Evolutionary conservation across 148 eudicot species (phyloP), one percentile per base, ranked within the genome.

Genomic region (Rhododendron molle): DNA sequence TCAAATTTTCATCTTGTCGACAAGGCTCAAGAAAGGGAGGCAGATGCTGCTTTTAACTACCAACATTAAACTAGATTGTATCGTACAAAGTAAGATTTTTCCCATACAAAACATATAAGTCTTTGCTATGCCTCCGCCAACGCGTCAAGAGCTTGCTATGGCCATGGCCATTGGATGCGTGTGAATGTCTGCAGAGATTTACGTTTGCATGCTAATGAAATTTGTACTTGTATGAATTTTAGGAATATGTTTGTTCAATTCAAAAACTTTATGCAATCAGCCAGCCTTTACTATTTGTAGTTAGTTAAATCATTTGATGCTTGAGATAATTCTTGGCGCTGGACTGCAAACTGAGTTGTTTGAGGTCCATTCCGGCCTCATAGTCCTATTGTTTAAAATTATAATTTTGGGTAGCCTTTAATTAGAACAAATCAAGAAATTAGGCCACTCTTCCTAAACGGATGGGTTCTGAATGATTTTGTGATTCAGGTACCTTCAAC

Each of bases 401-500:
- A 34, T 46, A 26, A 26, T 67, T 13, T 82, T 10, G 21, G 47
- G 21, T 32, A 60, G 11, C 54, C 46, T 43, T 52, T 67, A 83
- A 4, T 71, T 47, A 30, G 62, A 36, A 38, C 36, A 36, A 81
- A 81, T 36, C 26, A 18, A 54, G 8, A 52, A 36, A 81, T 30
- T 72, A 80, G 65, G 40, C 30, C 62, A 54, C 23, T 21, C 38
- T 81, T 30, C 65, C 85, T 82, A 3, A 65, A 40, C 21, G 62
- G 38, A 38, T 3, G 2, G 54, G 50, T 74, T 60, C 80, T 71
- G 60, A 79, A 36, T 54, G 46, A 23, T 82, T 71, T 76, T 88
- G 58, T 74, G 28, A 83, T 80, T 71, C 85, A 97, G 99, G 99
- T 83, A 97, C 99, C 44, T 97, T 95, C 88, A 97, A 97, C 83